A percentile compares a stretch with the other conserved stretches of the same genome.
These are phyloP conservation scores for Bryum argenteum DNA, from an alignment of 225 moss, liverwort and hornwort genomes.

Conservation along the genomic window DNA sequence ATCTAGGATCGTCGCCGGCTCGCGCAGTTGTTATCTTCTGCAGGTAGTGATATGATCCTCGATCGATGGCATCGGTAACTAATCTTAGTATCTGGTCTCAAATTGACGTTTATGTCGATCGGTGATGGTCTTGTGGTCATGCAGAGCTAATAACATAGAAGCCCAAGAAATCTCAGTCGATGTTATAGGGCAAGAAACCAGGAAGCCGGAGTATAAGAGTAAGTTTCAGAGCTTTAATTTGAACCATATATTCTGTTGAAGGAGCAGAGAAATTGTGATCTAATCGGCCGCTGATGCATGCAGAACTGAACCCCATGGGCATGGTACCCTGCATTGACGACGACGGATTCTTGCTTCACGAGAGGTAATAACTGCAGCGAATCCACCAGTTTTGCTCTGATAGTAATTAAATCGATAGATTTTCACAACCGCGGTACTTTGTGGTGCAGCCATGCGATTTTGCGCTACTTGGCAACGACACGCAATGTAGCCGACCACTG, in stretches of 20 bases:
- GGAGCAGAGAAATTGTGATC: neutral
- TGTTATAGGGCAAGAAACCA: neutral
- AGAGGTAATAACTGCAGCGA: conserved; percentile 30
- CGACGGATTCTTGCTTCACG: conserved; percentile 28
- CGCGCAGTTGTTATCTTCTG: conserved; percentile 44
- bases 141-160: conserved; percentile 31
- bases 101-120: neutral
- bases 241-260: neutral
- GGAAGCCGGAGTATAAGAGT: conserved; percentile 35
- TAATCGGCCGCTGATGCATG: neutral
- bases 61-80: neutral
- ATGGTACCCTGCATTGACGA: conserved; percentile 33
- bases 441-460: conserved; percentile 48
- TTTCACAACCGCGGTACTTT: neutral
- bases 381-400: neutral
- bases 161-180: conserved; percentile 21
- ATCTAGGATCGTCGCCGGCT: conserved; percentile 31
- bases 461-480: conserved; percentile 53
- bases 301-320: conserved; percentile 35
- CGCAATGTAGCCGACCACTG: conserved; percentile 47
- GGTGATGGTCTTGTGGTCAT: neutral
- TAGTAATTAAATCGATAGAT: neutral
- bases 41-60: neutral
- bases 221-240: neutral
- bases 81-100: too few relatives aligned